Base-by-base conservation (phyloP, 768 basidiomycete species). In the Phlegmacium glaucopus region DNA sequence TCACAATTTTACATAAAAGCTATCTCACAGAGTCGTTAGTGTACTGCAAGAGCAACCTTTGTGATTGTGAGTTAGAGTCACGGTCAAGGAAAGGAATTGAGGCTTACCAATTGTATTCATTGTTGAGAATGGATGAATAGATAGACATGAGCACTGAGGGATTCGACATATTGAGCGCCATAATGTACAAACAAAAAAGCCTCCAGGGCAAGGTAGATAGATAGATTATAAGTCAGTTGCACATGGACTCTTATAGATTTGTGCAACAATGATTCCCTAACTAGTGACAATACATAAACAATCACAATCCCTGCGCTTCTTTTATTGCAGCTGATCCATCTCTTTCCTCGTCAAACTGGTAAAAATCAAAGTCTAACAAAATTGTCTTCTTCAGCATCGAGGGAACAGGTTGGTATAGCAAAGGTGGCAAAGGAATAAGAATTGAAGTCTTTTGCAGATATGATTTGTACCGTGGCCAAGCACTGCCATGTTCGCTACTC, bases 301-400 rank as follows among this genome's bases (percentile, higher is more conserved):
- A n/a, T n/a, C 6, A 34, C 32, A n/a, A 34, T 2, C 32, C 3
- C 6, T n/a, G 32, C n/a, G 61, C 65, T 42, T 72, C 65, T 46
- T 75, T 69, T 10, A 76, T 44, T 5, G 74, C 78, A 25, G 57
- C 56, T 30, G 61, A 58, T 7, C 78, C 76, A 54, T 82, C 79
- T 51, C 58, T 74, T 10, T 61, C 60, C 53, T 79, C 80, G 49
- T 81, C 64, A 58, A 84, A 84, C 34, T 66, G 65, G 61, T 78
- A 87, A 53, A 85, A 71, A 7, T 81, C 75, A 44, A 82, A 78
- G 53, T 88, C 85, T 25, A 87, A 54, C 47, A 87, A 57, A 9
- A 86, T 6, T 2, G 76, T 78, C 50, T 61, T 60, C 64, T 87
- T 87, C 44, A 85, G 11, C 44, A 71, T 61, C 0, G 42, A 45